These are phyloP conservation scores for Saccharum spontaneum DNA, from an alignment of 176 grass and related monocot genomes.

Conservation along the genomic window DNA sequence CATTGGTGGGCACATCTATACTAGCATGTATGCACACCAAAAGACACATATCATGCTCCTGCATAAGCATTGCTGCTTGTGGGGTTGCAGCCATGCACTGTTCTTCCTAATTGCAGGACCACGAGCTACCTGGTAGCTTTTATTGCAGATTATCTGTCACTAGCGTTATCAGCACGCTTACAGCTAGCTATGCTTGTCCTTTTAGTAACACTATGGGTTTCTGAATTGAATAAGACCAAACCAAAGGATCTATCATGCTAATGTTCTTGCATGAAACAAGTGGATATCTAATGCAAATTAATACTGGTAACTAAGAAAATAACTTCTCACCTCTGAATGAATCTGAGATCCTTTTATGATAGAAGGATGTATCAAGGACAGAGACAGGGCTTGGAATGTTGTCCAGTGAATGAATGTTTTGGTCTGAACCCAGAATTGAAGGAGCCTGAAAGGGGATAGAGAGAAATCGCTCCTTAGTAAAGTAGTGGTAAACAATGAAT, in stretches of 20 bases:
- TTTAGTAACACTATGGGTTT: slow-evolving; percentile 51
- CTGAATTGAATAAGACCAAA: slow-evolving; percentile 47
- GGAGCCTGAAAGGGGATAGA: slow-evolving; percentile 39
- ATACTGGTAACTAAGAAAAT: slow-evolving; percentile 24
- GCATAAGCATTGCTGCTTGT: slow-evolving; percentile 51
- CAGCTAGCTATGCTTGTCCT: slow-evolving; percentile 75
- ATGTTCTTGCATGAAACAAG: slow-evolving; percentile 32
- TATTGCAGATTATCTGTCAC: slow-evolving; percentile 73
- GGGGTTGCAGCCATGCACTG: slow-evolving; percentile 41
- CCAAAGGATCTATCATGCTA: slow-evolving; percentile 13
- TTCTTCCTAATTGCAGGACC: slow-evolving; percentile 50
- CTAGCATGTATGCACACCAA: slow-evolving; percentile 47
- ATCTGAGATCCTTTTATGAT: slow-evolving; percentile 65
- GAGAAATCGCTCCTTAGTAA: not conserved
- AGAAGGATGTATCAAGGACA: slow-evolving; percentile 80
- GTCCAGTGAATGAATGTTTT: slow-evolving; percentile 42
- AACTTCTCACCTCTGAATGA: slow-evolving; percentile 73
- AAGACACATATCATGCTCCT: slow-evolving; percentile 54
- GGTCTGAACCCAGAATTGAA: slow-evolving; percentile 32
- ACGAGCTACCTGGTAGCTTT: slow-evolving; percentile 62
- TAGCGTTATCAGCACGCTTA: slow-evolving; percentile 49
- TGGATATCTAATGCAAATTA: not conserved
- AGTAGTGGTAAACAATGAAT: slow-evolving; percentile 10
- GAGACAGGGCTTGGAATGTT: slow-evolving; percentile 71
- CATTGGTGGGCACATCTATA: slow-evolving; percentile 56